Evolutionary conservation across 2,329 filamentous ascomycete species (phyloP).

Genomic region (Chaetomiaceae sp.): DNA sequence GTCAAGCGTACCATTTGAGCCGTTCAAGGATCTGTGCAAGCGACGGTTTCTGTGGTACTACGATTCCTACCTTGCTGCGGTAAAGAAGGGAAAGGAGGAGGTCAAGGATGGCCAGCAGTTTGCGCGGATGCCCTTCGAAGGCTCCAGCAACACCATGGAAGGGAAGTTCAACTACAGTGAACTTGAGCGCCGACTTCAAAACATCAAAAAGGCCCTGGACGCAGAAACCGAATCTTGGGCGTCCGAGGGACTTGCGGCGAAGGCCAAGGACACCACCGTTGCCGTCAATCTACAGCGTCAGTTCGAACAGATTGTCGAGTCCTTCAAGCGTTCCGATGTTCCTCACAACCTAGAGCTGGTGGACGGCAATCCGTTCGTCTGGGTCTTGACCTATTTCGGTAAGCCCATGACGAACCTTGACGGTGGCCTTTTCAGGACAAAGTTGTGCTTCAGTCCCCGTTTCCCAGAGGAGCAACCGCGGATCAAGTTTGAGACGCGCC

Average conservation of each 20-base stretch:
- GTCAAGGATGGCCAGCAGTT: constrained; percentile 63
- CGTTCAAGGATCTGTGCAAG: constrained; percentile 88
- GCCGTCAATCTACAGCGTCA: constrained; percentile 79
- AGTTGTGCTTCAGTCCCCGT: constrained; percentile 71
- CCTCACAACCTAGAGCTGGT: constrained; percentile 74
- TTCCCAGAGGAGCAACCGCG: constrained; percentile 89
- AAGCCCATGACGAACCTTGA: constrained; percentile 90
- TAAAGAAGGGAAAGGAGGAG: constrained; percentile 61
- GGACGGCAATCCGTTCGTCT: constrained; percentile 82
- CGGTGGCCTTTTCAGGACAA: constrained; percentile 81
- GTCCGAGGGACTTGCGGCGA: constrained; percentile 58
- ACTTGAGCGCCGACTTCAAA: constrained; percentile 63
- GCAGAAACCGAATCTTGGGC: constrained; percentile 71
- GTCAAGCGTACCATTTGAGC: constrained; percentile 61
- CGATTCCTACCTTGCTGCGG: constrained; percentile 72
- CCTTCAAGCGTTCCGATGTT: constrained; percentile 65
- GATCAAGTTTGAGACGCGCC: constrained; percentile 70
- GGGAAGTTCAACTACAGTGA: constrained; percentile 78
- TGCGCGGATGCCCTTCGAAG: constrained; percentile 83
- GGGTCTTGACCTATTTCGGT: constrained; percentile 85
- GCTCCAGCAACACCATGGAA: constrained; percentile 71
- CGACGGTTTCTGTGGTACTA: constrained; percentile 94
- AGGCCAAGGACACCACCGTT: constrained; percentile 65
- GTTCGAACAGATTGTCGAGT: constrained; percentile 74
- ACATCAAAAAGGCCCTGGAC: constrained; percentile 66